These are phyloP conservation scores for Microbotryum lychnidis-dioicae DNA, from an alignment of 1,284 basidiomycete species.

Conservation along the genomic window DNA sequence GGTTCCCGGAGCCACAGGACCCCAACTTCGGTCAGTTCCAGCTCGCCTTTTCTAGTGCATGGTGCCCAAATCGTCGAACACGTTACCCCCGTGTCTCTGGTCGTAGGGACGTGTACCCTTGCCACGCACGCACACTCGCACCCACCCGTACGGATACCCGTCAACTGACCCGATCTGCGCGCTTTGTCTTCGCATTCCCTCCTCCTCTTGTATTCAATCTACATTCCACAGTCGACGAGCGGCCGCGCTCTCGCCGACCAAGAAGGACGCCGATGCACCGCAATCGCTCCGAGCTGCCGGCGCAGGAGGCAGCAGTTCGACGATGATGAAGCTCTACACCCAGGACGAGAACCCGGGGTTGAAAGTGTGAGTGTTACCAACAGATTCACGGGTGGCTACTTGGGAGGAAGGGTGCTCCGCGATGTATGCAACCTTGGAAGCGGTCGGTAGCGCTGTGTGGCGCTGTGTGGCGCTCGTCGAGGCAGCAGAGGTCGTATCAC, in stretches of 20 bases:
- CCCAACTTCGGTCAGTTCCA: slow-evolving; percentile 21
- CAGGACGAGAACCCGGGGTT: slow-evolving; percentile 88
- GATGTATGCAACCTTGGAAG: background rate
- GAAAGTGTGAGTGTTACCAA: slow-evolving; percentile 70
- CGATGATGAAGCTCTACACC: slow-evolving; percentile 97
- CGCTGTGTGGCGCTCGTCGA: background rate
- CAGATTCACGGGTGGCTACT: background rate
- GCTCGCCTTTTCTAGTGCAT: background rate
- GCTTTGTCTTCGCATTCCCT: background rate
- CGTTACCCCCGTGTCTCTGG: background rate
- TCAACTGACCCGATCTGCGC: too few species aligned
- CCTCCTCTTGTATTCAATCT: too few species aligned
- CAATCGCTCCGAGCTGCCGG: slow-evolving; percentile 87
- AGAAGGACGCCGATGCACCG: slow-evolving; percentile 55
- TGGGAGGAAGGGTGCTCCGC: background rate
- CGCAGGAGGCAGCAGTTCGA: slow-evolving; percentile 90
- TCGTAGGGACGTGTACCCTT: too few species aligned
- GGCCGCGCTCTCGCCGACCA: slow-evolving; percentile 27
- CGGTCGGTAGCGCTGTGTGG: background rate
- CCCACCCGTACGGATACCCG: too few species aligned
- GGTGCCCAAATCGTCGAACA: background rate
- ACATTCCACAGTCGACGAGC: slow-evolving; percentile 26
- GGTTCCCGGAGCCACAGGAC: slow-evolving; percentile 22
- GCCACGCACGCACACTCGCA: background rate
- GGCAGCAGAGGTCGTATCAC: background rate